A percentile compares a stretch with the other conserved stretches of the same genome.
These are phyloP conservation scores for Colletotrichum sp. DNA, from an alignment of 2,329 filamentous ascomycete genomes.

Conservation along the genomic window DNA sequence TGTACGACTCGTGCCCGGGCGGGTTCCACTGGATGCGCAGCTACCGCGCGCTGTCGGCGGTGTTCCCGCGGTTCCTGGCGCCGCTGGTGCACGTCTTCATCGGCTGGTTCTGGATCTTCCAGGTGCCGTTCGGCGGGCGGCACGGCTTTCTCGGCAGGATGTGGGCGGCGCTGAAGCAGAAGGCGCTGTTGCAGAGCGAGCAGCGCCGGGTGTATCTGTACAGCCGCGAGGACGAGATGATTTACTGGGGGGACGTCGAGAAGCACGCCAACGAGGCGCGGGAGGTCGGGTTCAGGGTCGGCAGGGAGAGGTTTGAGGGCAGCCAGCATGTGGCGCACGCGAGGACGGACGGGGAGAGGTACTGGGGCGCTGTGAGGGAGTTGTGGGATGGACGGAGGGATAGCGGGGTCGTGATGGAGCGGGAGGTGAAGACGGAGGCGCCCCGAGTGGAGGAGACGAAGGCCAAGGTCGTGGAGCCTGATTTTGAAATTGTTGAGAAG, in stretches of 20 bases:
- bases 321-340: slow-evolving; percentile 58
- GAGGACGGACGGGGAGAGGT: slow-evolving; percentile 48
- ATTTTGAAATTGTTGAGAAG: not conserved
- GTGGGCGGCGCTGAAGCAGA: slow-evolving; percentile 41
- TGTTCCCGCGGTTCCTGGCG: slow-evolving; percentile 36
- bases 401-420: not conserved
- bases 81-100: slow-evolving; percentile 41
- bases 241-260: slow-evolving; percentile 53
- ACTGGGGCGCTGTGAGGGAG: slow-evolving; percentile 54
- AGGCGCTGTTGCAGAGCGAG: slow-evolving; percentile 38
- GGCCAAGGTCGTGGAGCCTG: not conserved
- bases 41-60: slow-evolving; percentile 43
- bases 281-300: slow-evolving; percentile 43
- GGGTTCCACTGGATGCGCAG: slow-evolving; percentile 42
- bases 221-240: slow-evolving; percentile 51
- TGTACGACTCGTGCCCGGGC: slow-evolving; percentile 57
- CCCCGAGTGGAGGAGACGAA: not conserved
- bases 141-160: slow-evolving; percentile 35
- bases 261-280: slow-evolving; percentile 48
- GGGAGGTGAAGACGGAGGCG: not conserved
- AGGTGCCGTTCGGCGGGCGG: slow-evolving; percentile 32
- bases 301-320: slow-evolving; percentile 49
- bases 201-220: slow-evolving; percentile 58
- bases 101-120: slow-evolving; percentile 33
- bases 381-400: slow-evolving; percentile 44